Percentiles rank a stretch among this genome's conserved stretches.
Evolutionary conservation across 495 filamentous ascomycete genomes (phyloP).

Genomic region (Amniculicola lignicola): DNA sequence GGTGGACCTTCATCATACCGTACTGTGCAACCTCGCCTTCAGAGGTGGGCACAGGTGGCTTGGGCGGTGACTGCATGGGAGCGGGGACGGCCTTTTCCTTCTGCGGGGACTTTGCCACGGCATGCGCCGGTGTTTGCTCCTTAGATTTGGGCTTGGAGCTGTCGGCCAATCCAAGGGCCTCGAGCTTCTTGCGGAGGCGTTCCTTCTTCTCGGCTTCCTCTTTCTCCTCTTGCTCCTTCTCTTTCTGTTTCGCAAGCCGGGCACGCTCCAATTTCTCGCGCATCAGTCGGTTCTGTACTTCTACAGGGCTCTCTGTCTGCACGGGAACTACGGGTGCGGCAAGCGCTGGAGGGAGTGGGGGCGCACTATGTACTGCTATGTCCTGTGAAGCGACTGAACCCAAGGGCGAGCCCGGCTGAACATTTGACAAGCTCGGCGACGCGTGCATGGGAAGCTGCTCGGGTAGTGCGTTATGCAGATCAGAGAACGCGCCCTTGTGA

Average conservation of each 20-base stretch:
- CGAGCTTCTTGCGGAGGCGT: slow-evolving; percentile 79
- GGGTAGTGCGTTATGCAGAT: slow-evolving; percentile 10
- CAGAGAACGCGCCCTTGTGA: not conserved
- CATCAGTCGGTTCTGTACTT: slow-evolving; percentile 80
- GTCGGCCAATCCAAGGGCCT: slow-evolving; percentile 69
- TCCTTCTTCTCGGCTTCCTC: slow-evolving; percentile 78
- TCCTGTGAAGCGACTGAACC: slow-evolving; percentile 26
- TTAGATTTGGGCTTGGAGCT: slow-evolving; percentile 47
- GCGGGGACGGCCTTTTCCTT: slow-evolving; percentile 31
- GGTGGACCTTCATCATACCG: slow-evolving; percentile 40
- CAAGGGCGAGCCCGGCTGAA: slow-evolving; percentile 26
- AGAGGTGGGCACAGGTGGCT: slow-evolving; percentile 34
- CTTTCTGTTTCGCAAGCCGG: slow-evolving; percentile 66
- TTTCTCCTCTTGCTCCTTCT: slow-evolving; percentile 73
- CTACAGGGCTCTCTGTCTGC: slow-evolving; percentile 45
- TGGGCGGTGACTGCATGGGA: slow-evolving; percentile 30
- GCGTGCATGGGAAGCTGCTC: slow-evolving; percentile 35
- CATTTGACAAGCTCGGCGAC: slow-evolving; percentile 29
- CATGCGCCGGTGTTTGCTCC: slow-evolving; percentile 18
- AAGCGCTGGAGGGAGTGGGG: slow-evolving; percentile 35
- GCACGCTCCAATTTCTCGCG: slow-evolving; percentile 63
- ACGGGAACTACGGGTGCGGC: slow-evolving; percentile 32
- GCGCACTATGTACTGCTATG: too few relatives aligned
- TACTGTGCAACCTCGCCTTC: slow-evolving; percentile 36
- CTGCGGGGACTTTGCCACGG: slow-evolving; percentile 23